Evolutionary conservation across 495 filamentous ascomycete genomes (phyloP).

Genomic region (Lindgomyces ingoldianus): DNA sequence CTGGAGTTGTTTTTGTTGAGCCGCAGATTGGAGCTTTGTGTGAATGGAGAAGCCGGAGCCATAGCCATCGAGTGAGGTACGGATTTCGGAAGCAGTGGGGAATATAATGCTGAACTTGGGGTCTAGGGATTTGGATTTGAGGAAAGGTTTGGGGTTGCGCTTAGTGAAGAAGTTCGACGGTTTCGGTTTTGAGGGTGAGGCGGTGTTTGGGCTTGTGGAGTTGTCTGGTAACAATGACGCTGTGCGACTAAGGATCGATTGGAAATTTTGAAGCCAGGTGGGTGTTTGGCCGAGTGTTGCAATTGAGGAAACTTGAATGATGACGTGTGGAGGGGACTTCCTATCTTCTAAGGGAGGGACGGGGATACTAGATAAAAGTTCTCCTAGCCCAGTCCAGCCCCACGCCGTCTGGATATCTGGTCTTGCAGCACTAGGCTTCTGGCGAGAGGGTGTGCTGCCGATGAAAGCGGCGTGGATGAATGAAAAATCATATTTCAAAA

Average conservation of each 20-base stretch:
- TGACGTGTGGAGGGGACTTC: conserved; percentile 56
- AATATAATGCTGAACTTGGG: conserved; percentile 65
- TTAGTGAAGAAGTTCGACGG: conserved; percentile 16
- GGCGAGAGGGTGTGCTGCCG: conserved; percentile 71
- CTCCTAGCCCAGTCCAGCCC: conserved; percentile 72
- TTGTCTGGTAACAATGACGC: no score
- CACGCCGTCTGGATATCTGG: conserved; percentile 56
- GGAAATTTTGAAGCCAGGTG: conserved; percentile 73
- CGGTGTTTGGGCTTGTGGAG: not conserved
- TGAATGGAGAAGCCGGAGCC: conserved; percentile 73
- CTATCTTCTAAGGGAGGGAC: conserved; percentile 20
- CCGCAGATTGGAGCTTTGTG: conserved; percentile 66
- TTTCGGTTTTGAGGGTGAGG: not conserved
- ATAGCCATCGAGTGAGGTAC: conserved; percentile 79
- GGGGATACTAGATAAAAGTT: conserved; percentile 59
- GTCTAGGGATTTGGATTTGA: conserved; percentile 43
- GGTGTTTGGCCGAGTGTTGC: conserved; percentile 74
- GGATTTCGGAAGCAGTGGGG: conserved; percentile 76
- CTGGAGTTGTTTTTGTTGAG: conserved; percentile 72
- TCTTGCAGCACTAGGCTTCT: conserved; percentile 48
- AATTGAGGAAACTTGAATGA: conserved; percentile 79
- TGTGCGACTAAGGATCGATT: conserved; percentile 51
- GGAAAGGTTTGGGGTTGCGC: not conserved
- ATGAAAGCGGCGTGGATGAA: conserved; percentile 71
- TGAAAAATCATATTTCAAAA: conserved; percentile 69